Evolutionary conservation across 2,329 filamentous ascomycete genomes (phyloP), one percentile per base, ranked within the genome.

Genomic region (Fonsecaea pedrosoi): DNA sequence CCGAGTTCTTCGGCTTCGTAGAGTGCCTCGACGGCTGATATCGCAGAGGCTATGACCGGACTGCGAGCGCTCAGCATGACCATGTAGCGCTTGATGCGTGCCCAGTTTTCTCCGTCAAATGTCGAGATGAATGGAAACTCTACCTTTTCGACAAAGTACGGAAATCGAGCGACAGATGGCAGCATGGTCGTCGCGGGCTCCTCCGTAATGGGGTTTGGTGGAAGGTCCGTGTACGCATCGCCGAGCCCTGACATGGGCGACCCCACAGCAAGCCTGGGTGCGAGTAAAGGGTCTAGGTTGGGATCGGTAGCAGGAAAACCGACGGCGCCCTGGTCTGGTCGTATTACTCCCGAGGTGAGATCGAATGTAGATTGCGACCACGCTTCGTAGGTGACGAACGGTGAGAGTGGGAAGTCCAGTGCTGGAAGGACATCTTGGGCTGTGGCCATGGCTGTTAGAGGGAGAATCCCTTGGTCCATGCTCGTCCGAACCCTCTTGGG

Each of bases 71-170:
- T 63, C 34, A 68, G 15, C 30, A 60, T 25, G 5, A 53, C 50
- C 25, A 65, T 60, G 32, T 65, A 54, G 21, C 32, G 62, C 34
- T 50, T 68, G 8, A 60, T 56, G n/a, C 40, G 55, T 8, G 34
- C 34, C 65, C 65, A 68, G 30, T 64, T 68, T 4, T 25, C 37
- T 5, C 42, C 45, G 32, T 68, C 65, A 21, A 59, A 68, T 18
- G 62, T 62, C 0, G 59, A 48, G 38, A 68, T 68, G 38, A 60
- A 65, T 4, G 65, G 65, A 13, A 55, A 56, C 4, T 68, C 42
- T 12, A 68, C 40, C 35, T 68, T 40, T 25, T 60, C 58, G 13
- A 61, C 35, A 53, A 68, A 68, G 53, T 68, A 65, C 34, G 61
- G 10, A 53, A 60, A 65, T 50, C n/a, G 30, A 50, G 13, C 18